Evolutionary conservation across 2,329 filamentous ascomycete species (phyloP).

Genomic region (Berkeleyomyces rouxiae): DNA sequence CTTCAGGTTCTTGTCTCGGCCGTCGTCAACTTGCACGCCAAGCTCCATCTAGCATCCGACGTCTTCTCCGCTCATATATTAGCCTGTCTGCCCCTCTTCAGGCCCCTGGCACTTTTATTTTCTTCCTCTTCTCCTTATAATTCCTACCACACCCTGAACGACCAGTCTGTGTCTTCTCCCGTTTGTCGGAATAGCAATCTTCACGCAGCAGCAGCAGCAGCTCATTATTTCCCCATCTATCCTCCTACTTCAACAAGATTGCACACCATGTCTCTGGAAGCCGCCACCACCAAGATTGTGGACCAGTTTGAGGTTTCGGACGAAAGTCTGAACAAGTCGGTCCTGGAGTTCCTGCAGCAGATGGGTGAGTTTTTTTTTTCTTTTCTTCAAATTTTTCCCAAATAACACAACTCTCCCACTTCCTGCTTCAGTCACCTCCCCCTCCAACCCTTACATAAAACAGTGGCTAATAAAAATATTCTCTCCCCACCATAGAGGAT

Average conservation of each 20-base stretch:
- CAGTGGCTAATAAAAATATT: background rate
- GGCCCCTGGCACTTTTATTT: constrained; percentile 7
- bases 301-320: constrained; percentile 73
- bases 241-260: constrained; percentile 35
- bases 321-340: constrained; percentile 60
- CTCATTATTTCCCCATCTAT: constrained; percentile 29
- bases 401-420: background rate
- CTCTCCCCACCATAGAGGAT: constrained; percentile 40
- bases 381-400: too few relatives aligned
- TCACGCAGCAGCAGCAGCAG: constrained; percentile 23
- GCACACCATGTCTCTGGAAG: constrained; percentile 43
- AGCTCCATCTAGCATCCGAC: constrained; percentile 20
- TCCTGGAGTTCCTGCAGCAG: constrained; percentile 71
- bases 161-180: constrained; percentile 19
- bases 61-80: constrained; percentile 26
- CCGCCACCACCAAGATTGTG: constrained; percentile 65
- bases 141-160: background rate
- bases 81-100: constrained; percentile 13
- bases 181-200: constrained; percentile 32
- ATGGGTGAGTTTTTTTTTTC: constrained; percentile 39
- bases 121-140: constrained; percentile 16
- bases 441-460: background rate
- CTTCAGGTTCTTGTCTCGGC: constrained; percentile 18
- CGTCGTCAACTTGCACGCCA: constrained; percentile 13
- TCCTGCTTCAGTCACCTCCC: background rate